phyloP scores from a whole-genome alignment of 495 filamentous ascomycete species.

The Aspergillus egyptiacus region DNA sequence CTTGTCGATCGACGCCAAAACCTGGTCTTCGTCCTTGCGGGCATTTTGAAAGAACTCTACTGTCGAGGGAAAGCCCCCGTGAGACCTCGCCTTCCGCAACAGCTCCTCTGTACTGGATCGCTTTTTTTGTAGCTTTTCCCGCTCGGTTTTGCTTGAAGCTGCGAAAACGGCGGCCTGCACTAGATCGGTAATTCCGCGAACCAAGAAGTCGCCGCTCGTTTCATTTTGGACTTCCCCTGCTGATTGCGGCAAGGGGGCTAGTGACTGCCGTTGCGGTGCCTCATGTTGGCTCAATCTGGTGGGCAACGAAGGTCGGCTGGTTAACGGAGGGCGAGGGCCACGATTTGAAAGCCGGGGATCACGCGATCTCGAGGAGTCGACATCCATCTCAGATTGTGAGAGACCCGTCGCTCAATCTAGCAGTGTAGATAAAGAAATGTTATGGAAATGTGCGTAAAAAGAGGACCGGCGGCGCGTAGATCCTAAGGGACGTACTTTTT shows the following conservation, averaged over 20 bases:
- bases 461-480: not conserved
- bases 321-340: not conserved
- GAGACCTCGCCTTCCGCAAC: constrained; percentile 18
- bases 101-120: constrained; percentile 13
- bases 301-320: not conserved
- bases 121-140: constrained; percentile 21
- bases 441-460: not conserved
- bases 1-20: constrained; percentile 14
- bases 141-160: constrained; percentile 15
- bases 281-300: not conserved
- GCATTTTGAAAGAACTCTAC: constrained; percentile 16
- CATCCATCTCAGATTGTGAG: not conserved
- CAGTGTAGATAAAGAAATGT: not conserved
- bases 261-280: not conserved
- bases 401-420: not conserved
- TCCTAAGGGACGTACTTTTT: not conserved
- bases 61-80: constrained; percentile 20
- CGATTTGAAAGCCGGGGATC: constrained; percentile 9
- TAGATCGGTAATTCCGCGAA: constrained; percentile 17
- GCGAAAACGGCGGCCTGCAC: constrained; percentile 16
- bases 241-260: not conserved
- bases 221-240: not conserved
- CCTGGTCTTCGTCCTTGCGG: constrained; percentile 15
- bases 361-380: not conserved
- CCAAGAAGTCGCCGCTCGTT: constrained; percentile 7